These are phyloP conservation scores for Melampsora americana DNA, from an alignment of 1,284 basidiomycete genomes.

Conservation along the genomic window DNA sequence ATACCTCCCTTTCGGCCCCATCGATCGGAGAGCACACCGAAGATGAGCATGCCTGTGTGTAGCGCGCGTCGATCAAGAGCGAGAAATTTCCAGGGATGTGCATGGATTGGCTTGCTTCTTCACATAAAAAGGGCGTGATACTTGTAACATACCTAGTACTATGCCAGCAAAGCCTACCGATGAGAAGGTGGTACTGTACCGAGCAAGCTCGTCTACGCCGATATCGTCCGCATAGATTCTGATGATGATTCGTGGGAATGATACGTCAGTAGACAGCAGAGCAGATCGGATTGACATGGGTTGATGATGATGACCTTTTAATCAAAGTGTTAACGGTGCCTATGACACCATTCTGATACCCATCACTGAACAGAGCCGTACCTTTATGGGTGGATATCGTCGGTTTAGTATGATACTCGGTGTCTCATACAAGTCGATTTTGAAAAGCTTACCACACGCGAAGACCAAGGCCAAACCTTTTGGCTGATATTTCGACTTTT, in stretches of 20 bases:
- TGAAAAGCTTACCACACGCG: slow-evolving; percentile 32
- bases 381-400: slow-evolving; percentile 58
- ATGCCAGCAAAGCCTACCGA: slow-evolving; percentile 44
- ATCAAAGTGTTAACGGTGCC: slow-evolving; percentile 44
- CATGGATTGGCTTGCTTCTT: background rate
- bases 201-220: slow-evolving; percentile 15
- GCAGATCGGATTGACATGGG: background rate
- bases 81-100: slow-evolving; percentile 52
- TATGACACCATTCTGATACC: slow-evolving; percentile 44
- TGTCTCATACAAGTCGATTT: too few species aligned
- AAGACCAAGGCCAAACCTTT: slow-evolving; percentile 39
- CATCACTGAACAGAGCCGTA: slow-evolving; percentile 80
- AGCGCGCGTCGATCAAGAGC: slow-evolving; percentile 65
- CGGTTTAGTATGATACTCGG: too few species aligned
- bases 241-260: background rate
- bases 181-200: slow-evolving; percentile 36
- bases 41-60: slow-evolving; percentile 49
- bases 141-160: slow-evolving; percentile 12
- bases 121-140: background rate
- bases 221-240: slow-evolving; percentile 41
- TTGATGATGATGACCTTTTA: slow-evolving; percentile 31
- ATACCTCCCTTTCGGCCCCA: slow-evolving; percentile 83
- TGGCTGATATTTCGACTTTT: background rate
- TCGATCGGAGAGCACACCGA: slow-evolving; percentile 73
- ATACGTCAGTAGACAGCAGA: background rate